Evolutionary conservation across 1,284 basidiomycete species (phyloP).

Genomic region (Cutaneotrichosporon sp.): DNA sequence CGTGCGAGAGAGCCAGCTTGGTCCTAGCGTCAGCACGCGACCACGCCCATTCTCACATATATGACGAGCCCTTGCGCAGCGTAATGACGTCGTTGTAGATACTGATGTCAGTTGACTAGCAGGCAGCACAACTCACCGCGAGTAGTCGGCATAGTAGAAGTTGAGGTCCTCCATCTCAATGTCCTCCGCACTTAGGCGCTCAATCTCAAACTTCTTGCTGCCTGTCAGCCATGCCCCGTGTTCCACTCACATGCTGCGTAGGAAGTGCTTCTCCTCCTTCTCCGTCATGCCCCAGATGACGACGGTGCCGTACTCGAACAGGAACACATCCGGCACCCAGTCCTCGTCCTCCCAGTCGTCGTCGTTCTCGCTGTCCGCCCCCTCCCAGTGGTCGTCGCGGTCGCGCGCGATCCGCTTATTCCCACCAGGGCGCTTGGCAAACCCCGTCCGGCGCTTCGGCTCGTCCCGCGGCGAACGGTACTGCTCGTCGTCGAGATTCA

Average conservation of each 20-base stretch:
- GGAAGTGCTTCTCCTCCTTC: constrained; percentile 78
- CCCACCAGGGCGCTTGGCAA: constrained; percentile 42
- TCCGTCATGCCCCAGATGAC: constrained; percentile 98
- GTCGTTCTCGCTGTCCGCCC: constrained; percentile 37
- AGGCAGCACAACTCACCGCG: constrained; percentile 57
- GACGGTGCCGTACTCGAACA: constrained; percentile 84
- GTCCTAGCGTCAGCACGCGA: constrained; percentile 59
- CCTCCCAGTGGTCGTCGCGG: too few relatives aligned
- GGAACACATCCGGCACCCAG: constrained; percentile 70
- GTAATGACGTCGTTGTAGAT: constrained; percentile 99
- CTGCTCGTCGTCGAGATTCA: constrained; percentile 34
- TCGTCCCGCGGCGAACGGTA: neutral
- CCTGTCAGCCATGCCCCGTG: constrained; percentile 4
- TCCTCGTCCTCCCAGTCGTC: constrained; percentile 58
- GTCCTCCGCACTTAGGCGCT: constrained; percentile 74
- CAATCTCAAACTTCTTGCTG: constrained; percentile 88
- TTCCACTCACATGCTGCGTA: constrained; percentile 83
- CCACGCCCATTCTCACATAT: constrained; percentile 65
- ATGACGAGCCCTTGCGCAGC: constrained; percentile 85
- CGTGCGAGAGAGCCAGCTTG: constrained; percentile 89
- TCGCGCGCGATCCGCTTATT: constrained; percentile 52
- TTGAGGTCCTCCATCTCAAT: constrained; percentile 95
- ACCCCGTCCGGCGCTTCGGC: constrained; percentile 38
- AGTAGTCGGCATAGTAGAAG: constrained; percentile 95
- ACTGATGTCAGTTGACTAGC: constrained; percentile 49